Evolutionary conservation across 2,329 filamentous ascomycete species (phyloP), one percentile per base, ranked within the genome.

Genomic region (Colletotrichum camelliae): DNA sequence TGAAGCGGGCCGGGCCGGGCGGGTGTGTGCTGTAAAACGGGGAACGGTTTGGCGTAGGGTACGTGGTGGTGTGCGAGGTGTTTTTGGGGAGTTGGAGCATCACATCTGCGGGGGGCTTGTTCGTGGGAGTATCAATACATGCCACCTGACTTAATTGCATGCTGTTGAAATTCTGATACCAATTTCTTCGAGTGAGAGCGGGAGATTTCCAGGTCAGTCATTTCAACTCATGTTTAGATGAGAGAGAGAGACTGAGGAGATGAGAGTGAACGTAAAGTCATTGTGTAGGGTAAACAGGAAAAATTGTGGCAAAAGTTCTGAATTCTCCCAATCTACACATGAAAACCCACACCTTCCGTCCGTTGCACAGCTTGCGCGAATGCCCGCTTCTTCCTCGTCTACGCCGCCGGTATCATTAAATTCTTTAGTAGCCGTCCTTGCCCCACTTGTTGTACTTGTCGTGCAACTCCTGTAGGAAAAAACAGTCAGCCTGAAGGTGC

Each of bases 371-470:
- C 48, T 73, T 39, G 74, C 58, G 64, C 57, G 31, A 39, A 62
- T 55, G 55, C 43, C n/a, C 57, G 24, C 18, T 0, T 61, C 27
- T 72, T 66, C 64, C 18, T 48, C 43, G 43, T 69, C 64, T 73
- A 65, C 48, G 55, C 64, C 61, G 65, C 64, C 67, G 65, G 65
- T 73, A 65, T 73, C 74, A 67, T 64, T 65, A 66, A 21, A 29
- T 52, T 58, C 67, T 83, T 84, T 89, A 95, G 88, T 94, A 98
- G 81, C 95, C 96, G 80, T 98, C 97, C 93, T 98, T 98, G 87
- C 97, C 97, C 93, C 95, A 98, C 91, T 99, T 99, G 94, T 99
- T 99, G 93, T 94, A 98, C 89, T 94, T 94, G 81, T 99, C 97
- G 89, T 99, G 97, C 79, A 98, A 92, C 82, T 94, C 91, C 95